Percentiles rank a stretch among this genome's conserved stretches.
phyloP scores from a whole-genome alignment of 768 basidiomycete genomes.

The Mycena albidolilacea region DNA sequence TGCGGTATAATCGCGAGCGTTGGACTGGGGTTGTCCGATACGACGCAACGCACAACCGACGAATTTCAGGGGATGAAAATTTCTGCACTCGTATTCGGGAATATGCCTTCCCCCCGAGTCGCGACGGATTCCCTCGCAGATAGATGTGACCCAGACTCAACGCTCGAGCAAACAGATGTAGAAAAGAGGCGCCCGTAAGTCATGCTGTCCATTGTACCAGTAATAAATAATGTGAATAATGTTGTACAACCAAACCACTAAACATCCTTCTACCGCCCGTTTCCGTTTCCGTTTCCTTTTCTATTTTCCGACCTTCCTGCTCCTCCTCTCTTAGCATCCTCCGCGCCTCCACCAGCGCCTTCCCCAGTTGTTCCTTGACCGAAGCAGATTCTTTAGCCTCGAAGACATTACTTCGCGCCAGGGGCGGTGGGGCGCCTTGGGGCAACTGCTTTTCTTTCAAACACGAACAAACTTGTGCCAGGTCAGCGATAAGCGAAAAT shows the following conservation, averaged over 20 bases:
- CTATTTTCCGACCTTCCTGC: too few species aligned
- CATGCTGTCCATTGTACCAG: neutral
- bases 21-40: conserved; percentile 37
- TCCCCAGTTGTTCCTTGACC: conserved; percentile 54
- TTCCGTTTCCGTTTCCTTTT: neutral
- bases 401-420: conserved; percentile 42
- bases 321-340: conserved; percentile 51
- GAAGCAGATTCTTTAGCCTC: conserved; percentile 43
- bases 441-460: conserved; percentile 16
- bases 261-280: neutral
- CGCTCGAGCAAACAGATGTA: neutral
- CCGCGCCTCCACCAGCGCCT: conserved; percentile 60
- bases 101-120: neutral
- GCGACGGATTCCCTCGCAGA: neutral
- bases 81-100: conserved; percentile 9
- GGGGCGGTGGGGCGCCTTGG: conserved; percentile 37
- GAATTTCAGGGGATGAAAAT: neutral
- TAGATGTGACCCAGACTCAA: neutral
- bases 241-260: neutral
- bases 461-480: conserved; percentile 27
- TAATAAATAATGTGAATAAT: neutral
- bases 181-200: neutral
- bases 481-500: neutral
- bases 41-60: neutral
- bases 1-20: conserved; percentile 50